Conservation (phyloP, 2,329 filamentous ascomycete species). For the Trichocomaceae sp. region DNA sequence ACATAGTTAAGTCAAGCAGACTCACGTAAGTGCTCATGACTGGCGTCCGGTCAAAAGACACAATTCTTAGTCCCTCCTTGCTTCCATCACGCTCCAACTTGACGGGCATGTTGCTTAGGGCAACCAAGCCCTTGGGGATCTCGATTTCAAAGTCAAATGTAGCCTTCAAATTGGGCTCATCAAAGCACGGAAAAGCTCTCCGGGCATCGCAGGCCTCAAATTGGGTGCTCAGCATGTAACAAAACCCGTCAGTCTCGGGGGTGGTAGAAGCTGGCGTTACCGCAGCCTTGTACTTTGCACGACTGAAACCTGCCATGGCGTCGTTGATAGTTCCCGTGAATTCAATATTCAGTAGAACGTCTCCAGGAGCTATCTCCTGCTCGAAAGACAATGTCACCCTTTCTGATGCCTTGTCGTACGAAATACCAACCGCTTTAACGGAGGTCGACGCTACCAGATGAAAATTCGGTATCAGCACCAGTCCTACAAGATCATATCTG, state of each 20-base stretch:
- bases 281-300: constrained; percentile 83
- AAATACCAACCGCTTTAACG: constrained; percentile 57
- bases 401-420: constrained; percentile 77
- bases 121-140: constrained; percentile 78
- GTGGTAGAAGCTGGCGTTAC: constrained; percentile 67
- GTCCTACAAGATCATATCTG: background rate
- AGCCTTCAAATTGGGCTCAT: constrained; percentile 94
- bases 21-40: constrained; percentile 77
- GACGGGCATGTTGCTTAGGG: constrained; percentile 92
- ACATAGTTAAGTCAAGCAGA: constrained; percentile 9
- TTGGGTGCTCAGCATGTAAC: constrained; percentile 85
- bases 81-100: constrained; percentile 64
- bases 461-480: background rate
- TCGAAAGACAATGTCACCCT: constrained; percentile 72
- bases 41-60: constrained; percentile 76
- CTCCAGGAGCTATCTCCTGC: constrained; percentile 60
- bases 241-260: constrained; percentile 60
- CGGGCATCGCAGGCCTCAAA: constrained; percentile 96
- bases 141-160: constrained; percentile 93
- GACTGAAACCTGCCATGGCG: constrained; percentile 88
- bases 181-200: constrained; percentile 93
- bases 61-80: constrained; percentile 56
- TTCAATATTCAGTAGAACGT: constrained; percentile 63
- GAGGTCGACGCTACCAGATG: constrained; percentile 21
- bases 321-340: constrained; percentile 83